A percentile compares a stretch with the other conserved stretches of the same genome.
Evolutionary conservation across 768 basidiomycete species (phyloP).

Genomic region (Tricholoma sp.): DNA sequence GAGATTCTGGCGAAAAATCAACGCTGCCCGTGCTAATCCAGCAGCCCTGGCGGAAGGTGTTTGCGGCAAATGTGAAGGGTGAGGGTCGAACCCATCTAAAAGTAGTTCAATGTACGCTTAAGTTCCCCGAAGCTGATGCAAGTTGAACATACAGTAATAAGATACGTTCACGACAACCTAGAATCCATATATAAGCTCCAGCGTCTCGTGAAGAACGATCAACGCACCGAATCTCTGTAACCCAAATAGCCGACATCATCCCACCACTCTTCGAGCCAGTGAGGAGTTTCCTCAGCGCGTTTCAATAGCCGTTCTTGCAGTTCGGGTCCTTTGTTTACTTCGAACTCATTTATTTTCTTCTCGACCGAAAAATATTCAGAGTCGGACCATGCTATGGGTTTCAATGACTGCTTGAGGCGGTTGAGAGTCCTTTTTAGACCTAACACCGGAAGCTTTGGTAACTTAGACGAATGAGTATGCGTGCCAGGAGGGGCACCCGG

Average conservation of each 20-base stretch:
- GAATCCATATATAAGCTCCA: background rate
- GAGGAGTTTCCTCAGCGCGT: conserved; percentile 48
- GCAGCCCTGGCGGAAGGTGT: conserved; percentile 65
- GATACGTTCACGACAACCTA: conserved; percentile 86
- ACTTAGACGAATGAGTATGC: conserved; percentile 54
- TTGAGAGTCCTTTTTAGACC: conserved; percentile 58
- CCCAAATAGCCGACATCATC: conserved; percentile 78
- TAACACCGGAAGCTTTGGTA: conserved; percentile 76
- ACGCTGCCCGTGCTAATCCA: conserved; percentile 58
- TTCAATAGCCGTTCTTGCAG: conserved; percentile 63
- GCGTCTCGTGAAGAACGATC: background rate
- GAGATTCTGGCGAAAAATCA: conserved; percentile 68
- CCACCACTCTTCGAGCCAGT: conserved; percentile 97
- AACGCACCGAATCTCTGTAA: conserved; percentile 77
- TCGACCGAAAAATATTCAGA: conserved; percentile 51
- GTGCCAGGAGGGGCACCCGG: conserved; percentile 49
- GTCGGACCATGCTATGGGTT: conserved; percentile 64
- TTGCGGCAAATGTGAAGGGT: conserved; percentile 56
- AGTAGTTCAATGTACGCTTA: background rate
- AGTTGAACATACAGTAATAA: conserved; percentile 70
- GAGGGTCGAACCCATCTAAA: conserved; percentile 71
- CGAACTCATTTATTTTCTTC: conserved; percentile 67
- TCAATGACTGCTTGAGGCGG: conserved; percentile 64
- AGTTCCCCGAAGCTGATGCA: background rate
- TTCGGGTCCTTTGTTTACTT: conserved; percentile 36